These are phyloP conservation scores for Cymbopogon flexuosus DNA, from an alignment of 202 grass and related monocot genomes.

Conservation along the genomic window DNA sequence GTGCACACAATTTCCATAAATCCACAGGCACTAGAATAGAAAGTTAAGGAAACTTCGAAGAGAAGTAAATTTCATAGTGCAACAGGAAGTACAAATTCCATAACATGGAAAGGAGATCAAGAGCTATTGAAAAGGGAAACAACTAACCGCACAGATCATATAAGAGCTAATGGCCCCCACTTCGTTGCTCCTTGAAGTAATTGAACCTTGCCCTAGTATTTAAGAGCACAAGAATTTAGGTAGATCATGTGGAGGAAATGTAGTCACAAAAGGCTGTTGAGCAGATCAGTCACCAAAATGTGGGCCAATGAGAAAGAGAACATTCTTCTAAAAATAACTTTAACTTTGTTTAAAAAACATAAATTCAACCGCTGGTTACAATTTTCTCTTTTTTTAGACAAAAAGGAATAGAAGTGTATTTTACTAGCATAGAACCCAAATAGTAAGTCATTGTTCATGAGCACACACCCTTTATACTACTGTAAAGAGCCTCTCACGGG, in stretches of 20 bases:
- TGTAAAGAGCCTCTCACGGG: not conserved
- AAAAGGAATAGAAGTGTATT: not conserved
- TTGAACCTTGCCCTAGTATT: constrained; percentile 32
- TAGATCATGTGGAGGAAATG: not conserved
- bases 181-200: constrained; percentile 27
- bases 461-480: not conserved
- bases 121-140: not conserved
- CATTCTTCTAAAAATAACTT: not conserved
- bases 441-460: not conserved
- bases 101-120: not conserved
- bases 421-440: not conserved
- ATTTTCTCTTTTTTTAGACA: not conserved
- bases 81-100: not conserved
- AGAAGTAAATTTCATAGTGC: not conserved
- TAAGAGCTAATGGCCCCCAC: constrained; percentile 7
- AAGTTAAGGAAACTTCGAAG: not conserved
- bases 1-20: not conserved
- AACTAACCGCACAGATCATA: constrained; percentile 29
- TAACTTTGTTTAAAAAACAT: not conserved
- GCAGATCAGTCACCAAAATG: not conserved
- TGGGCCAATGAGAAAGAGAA: not conserved
- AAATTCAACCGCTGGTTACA: not conserved
- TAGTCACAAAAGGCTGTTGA: not conserved
- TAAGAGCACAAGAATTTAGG: not conserved
- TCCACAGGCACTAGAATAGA: not conserved